A percentile compares a stretch with the other conserved stretches of the same genome.
Evolutionary conservation across 805 yeast genomes (phyloP).

Genomic region (Kuraishia ogatae): DNA sequence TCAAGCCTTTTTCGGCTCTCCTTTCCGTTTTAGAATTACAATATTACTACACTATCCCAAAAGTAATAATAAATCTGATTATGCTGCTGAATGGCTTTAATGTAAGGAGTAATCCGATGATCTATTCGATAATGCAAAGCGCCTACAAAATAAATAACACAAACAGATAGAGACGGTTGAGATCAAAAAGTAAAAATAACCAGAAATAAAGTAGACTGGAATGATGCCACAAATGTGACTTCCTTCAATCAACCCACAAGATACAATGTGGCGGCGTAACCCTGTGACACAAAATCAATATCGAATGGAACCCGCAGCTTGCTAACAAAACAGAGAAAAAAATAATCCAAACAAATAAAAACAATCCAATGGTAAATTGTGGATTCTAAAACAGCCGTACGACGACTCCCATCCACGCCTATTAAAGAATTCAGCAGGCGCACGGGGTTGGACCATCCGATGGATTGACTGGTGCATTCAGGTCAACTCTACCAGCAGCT

Average conservation of each 20-base stretch:
- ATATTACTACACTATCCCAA: too few relatives aligned
- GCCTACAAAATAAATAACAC: not conserved
- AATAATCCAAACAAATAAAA: slow-evolving; percentile 1
- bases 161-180: not conserved
- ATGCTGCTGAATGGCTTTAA: not conserved
- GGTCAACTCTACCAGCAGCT: slow-evolving; percentile 24
- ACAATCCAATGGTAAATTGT: not conserved
- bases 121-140: not conserved
- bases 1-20: too few relatives aligned
- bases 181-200: not conserved
- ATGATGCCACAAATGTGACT: not conserved
- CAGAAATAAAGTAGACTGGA: not conserved
- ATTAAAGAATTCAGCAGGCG: slow-evolving; percentile 19
- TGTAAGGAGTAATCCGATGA: not conserved
- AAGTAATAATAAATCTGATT: not conserved
- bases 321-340: not conserved
- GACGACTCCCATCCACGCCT: not conserved
- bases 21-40: too few relatives aligned
- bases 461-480: slow-evolving; percentile 23
- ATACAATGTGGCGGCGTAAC: not conserved
- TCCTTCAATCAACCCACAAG: not conserved
- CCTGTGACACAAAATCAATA: not conserved
- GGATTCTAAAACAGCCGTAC: not conserved
- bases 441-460: slow-evolving; percentile 16
- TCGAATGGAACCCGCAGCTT: not conserved